phyloP scores from a whole-genome alignment of 2,329 filamentous ascomycete species.

The Sordariomycetes sp. region DNA sequence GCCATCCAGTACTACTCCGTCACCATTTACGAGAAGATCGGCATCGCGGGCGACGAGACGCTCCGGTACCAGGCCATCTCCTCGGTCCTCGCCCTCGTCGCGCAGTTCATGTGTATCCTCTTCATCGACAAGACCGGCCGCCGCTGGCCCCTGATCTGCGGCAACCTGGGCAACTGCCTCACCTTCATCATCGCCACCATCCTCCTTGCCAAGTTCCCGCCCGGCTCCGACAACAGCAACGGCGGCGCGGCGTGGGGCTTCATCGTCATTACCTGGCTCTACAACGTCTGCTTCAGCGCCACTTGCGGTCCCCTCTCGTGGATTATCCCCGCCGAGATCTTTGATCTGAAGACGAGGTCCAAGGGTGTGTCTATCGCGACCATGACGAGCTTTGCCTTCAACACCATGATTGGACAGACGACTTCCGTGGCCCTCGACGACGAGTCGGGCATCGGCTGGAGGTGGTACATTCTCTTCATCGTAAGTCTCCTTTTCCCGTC shows the following conservation, averaged over 20 bases:
- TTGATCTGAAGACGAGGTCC: constrained; percentile 61
- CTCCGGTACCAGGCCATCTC: constrained; percentile 68
- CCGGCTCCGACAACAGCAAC: constrained; percentile 19
- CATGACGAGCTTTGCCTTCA: constrained; percentile 63
- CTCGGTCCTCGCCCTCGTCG: constrained; percentile 55
- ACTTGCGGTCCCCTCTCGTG: constrained; percentile 53
- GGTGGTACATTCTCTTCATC: constrained; percentile 32
- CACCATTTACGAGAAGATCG: constrained; percentile 54
- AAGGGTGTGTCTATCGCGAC: constrained; percentile 66
- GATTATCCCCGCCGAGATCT: constrained; percentile 58
- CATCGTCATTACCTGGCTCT: constrained; percentile 61
- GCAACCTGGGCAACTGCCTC: constrained; percentile 58
- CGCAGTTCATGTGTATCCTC: constrained; percentile 54
- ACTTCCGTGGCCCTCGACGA: constrained; percentile 40
- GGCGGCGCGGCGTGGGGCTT: constrained; percentile 55
- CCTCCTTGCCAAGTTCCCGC: constrained; percentile 44
- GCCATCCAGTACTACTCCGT: constrained; percentile 67
- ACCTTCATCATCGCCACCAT: constrained; percentile 58
- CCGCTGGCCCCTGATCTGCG: constrained; percentile 57
- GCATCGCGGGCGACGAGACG: constrained; percentile 50
- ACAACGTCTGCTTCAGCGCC: constrained; percentile 64
- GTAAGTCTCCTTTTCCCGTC: constrained; percentile 10
- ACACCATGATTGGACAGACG: constrained; percentile 56
- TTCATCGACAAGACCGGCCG: constrained; percentile 59
- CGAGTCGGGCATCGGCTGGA: constrained; percentile 27